Base-by-base conservation (phyloP, 495 filamentous ascomycete species). In the Glarea lozoyensis region DNA sequence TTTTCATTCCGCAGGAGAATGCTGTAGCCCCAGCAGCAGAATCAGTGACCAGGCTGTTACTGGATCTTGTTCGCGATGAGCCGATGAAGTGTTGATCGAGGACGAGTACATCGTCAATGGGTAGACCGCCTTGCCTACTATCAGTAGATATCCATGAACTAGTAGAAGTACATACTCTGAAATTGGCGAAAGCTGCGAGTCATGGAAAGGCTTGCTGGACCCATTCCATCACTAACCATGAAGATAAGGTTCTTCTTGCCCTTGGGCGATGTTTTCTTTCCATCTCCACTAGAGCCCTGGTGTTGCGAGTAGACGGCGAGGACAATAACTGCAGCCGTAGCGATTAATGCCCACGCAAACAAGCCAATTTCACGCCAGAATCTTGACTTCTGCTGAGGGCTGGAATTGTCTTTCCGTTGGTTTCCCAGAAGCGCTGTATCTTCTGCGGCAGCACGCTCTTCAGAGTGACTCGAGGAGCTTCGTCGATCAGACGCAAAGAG, bases 211-310 rank as follows among this genome's bases (percentile, higher is more conserved):
- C 86, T 90, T 16, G 89, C 85, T 2, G 92, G 92, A 0, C 92
- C 92, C 93, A 98, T 97, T 42, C 90, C 92, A 57, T 98, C 92
- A 0, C 86, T 93, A 7, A 98, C 93, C 93, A 98, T 97, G 69
- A 98, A 97, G 46, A 98, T 82, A 29, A 97, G 62, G 56, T 96
- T 98, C 18, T 83, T 72, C 63, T 97, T 98, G 11, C 84, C 83
- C 35, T 39, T 50, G 23, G 27, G 20, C 15, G 39, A 46, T 31
- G 31, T 38, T 22, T 51, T 48, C 30, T 46, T 33, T 16, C 37
- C 12, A 12, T 32, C 24, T 24, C 36, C 15, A 7, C 30, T 35
- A n/a, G 46, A 52, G 20, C 60, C 64, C 24, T 72, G 57, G 57
- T 88, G 79, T 52, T 88, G 82, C 51, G 78, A 80, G 30, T 87